phyloP scores from a whole-genome alignment of 768 basidiomycete genomes.

The Pluteus cervinus region DNA sequence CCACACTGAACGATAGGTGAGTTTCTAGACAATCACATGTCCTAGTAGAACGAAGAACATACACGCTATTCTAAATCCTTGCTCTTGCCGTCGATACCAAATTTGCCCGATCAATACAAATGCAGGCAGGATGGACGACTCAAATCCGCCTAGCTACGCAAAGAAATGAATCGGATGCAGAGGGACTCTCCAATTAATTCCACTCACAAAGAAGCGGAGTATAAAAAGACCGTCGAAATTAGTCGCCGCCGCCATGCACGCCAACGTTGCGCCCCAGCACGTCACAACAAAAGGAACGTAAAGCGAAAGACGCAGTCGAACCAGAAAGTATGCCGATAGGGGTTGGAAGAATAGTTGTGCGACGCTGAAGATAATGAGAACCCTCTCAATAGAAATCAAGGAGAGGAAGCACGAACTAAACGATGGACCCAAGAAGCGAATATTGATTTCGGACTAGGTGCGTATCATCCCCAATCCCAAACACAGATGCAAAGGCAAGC shows the following conservation, averaged over 20 bases:
- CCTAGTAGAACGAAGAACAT: constrained; percentile 2
- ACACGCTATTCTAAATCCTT: constrained; percentile 26
- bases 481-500: constrained; percentile 26
- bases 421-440: constrained; percentile 25
- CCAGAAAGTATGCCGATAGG: constrained; percentile 24
- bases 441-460: constrained; percentile 25
- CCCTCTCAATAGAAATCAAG: background rate
- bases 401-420: constrained; percentile 16
- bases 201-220: constrained; percentile 25
- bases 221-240: constrained; percentile 24
- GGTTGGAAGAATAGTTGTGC: constrained; percentile 28
- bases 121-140: constrained; percentile 24
- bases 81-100: constrained; percentile 30
- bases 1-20: constrained; percentile 16
- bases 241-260: constrained; percentile 23
- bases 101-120: constrained; percentile 26
- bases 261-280: constrained; percentile 26
- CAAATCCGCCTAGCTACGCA: constrained; percentile 25
- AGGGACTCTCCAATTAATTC: background rate
- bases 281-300: constrained; percentile 25
- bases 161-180: background rate
- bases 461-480: constrained; percentile 22
- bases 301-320: constrained; percentile 23
- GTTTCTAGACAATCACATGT: too few relatives aligned
- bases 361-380: constrained; percentile 15